Evolutionary conservation across 225 moss, liverwort and hornwort species (phyloP), one percentile per base, ranked within the genome.

Genomic region (Pseudisothecium myosuroides): DNA sequence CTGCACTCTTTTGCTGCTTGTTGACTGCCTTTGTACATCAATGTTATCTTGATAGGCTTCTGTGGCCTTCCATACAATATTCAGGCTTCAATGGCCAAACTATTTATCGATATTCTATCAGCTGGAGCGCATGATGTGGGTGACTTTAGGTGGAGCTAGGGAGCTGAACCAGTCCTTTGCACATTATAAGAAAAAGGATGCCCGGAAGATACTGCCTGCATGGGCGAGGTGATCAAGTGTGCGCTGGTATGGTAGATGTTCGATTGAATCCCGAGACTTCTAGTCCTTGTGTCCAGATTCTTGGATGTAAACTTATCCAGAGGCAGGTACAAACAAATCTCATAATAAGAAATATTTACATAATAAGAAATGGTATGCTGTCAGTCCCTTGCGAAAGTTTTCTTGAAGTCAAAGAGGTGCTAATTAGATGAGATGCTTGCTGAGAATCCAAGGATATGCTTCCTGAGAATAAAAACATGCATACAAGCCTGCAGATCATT

Each of bases 91-190:
- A 63, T 29, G 59, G 47, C 88, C 10, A 61, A 27, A 80, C 56
- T 14, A 45, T 45, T 73, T 78, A 56, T 4, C 15, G 22, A 32
- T 54, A 50, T 83, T 72, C 32, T 71, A 17, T 84, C 37, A 63
- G 56, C 45, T 29, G 80, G 27, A 74, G 74, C 23, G 74, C 81
- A 81, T 86, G 64, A 29, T 71, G 69, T 55, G 62, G 45, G 81
- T 50, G 32, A 23, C 60, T 56, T 60, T 83, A 77, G 61, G 54
- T 50, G 41, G 62, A 87, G 65, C 80, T 63, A 29, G 37, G 61
- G 82, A 74, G 91, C 85, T 81, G 89, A 90, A 88, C 85, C 69
- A 88, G 85, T 92, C 90, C 81, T 84, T 59, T 55, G 87, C 89
- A 79, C 77, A 89, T 39, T 63, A 49, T 72, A 91, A 87, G 83